These are phyloP conservation scores for Bolboschoenus planiculmis DNA, from an alignment of 176 grass and related monocot genomes.

Conservation along the genomic window DNA sequence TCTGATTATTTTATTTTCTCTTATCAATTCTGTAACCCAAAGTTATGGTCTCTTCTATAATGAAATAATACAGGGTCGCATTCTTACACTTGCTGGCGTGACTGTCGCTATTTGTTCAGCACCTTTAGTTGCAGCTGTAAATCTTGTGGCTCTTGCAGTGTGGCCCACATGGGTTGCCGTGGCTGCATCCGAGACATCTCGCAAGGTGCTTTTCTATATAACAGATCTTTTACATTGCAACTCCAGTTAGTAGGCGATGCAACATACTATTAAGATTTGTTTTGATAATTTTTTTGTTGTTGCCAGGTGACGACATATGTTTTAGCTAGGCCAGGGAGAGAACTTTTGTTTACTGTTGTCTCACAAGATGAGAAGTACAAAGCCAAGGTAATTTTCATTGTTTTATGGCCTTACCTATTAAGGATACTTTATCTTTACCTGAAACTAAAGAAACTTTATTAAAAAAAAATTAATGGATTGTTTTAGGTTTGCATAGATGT, in stretches of 20 bases:
- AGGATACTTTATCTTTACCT: neutral
- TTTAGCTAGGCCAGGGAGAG: slow-evolving; percentile 88
- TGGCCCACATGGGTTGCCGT: slow-evolving; percentile 86
- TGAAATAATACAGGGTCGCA: slow-evolving; percentile 52
- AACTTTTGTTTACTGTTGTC: slow-evolving; percentile 90
- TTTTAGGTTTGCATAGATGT: slow-evolving; percentile 94
- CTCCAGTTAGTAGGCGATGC: neutral
- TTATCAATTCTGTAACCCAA: slow-evolving; percentile 13
- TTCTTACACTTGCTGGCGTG: slow-evolving; percentile 84
- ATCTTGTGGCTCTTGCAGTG: slow-evolving; percentile 75
- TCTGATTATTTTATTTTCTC: neutral
- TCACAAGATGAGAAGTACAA: slow-evolving; percentile 96
- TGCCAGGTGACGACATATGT: slow-evolving; percentile 82
- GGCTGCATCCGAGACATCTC: slow-evolving; percentile 70
- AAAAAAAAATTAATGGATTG: neutral
- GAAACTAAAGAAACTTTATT: neutral
- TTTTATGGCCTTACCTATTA: neutral
- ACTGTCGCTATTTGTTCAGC: slow-evolving; percentile 77
- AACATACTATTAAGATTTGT: neutral
- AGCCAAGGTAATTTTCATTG: slow-evolving; percentile 62
- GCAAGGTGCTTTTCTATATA: slow-evolving; percentile 49
- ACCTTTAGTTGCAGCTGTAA: slow-evolving; percentile 57
- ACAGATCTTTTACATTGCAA: neutral
- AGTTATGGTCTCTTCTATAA: slow-evolving; percentile 3
- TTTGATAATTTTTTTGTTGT: neutral